These are phyloP conservation scores for Limonium bicolor DNA, from an alignment of 148 eudicot species.

Conservation along the genomic window DNA sequence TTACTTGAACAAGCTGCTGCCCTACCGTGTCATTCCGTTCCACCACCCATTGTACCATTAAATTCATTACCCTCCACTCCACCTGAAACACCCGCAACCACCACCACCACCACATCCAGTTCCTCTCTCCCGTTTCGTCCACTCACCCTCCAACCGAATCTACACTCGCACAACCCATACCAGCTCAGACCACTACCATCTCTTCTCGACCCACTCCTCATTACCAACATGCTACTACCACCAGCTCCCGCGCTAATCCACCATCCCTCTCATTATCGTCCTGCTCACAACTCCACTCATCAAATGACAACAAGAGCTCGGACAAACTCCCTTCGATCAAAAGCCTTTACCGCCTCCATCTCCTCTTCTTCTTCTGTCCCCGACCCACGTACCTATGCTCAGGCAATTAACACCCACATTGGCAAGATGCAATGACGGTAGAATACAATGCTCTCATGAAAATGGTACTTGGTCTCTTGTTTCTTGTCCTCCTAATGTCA, in stretches of 20 bases:
- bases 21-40: too few species aligned
- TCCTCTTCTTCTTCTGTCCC: background rate
- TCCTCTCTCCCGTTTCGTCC: background rate
- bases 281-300: background rate
- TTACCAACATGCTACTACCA: background rate
- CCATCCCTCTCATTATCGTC: background rate
- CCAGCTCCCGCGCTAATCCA: background rate
- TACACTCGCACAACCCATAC: background rate
- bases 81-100: background rate
- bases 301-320: background rate
- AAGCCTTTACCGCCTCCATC: background rate
- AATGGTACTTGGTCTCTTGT: background rate
- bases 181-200: background rate
- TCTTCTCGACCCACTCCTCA: too few species aligned
- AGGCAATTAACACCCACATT: background rate
- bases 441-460: background rate
- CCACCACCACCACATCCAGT: background rate
- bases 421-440: background rate
- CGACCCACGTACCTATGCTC: background rate
- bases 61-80: too few species aligned
- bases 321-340: background rate
- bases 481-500: constrained; percentile 1
- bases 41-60: too few species aligned
- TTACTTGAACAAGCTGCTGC: background rate
- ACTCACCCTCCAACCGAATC: background rate